A percentile compares a stretch with the other conserved stretches of the same genome.
Conservation (phyloP, 805 yeast genomes). For the Metschnikowia borealis region DNA sequence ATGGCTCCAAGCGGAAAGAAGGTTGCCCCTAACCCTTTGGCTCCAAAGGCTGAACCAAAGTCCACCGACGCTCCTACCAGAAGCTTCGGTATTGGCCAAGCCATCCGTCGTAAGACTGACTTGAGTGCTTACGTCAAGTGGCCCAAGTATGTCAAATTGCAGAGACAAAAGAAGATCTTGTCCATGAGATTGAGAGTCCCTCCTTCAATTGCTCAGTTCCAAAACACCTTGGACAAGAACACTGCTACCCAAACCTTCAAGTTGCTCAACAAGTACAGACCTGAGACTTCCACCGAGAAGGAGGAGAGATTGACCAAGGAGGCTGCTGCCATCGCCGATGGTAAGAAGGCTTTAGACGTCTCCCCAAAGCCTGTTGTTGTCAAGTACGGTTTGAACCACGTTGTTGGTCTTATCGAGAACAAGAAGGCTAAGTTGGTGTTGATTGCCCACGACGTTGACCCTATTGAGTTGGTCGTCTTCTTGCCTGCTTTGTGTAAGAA, state of each 20-base stretch:
- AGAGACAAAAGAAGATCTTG: conserved; percentile 98
- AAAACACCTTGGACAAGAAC: conserved; percentile 95
- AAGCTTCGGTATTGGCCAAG: conserved; percentile 96
- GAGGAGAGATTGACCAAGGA: conserved; percentile 98
- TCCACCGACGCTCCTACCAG: conserved; percentile 36
- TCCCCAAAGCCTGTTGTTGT: conserved; percentile 95
- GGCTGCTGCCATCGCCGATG: conserved; percentile 98
- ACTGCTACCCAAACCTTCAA: conserved; percentile 96
- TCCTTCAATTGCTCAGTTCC: conserved; percentile 97
- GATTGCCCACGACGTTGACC: conserved; percentile 99
- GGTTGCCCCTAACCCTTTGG: conserved; percentile 98
- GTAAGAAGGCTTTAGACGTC: conserved; percentile 94
- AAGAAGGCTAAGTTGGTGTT: conserved; percentile 96
- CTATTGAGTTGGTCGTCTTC: conserved; percentile 95
- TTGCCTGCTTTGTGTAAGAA: conserved; percentile 98
- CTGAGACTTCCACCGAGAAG: conserved; percentile 96
- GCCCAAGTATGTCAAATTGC: conserved; percentile 98
- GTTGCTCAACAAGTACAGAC: conserved; percentile 98
- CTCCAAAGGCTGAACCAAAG: conserved; percentile 51
- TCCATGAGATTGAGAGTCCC: conserved; percentile 97
- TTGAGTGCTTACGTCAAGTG: conserved; percentile 96
- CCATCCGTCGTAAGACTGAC: conserved; percentile 93
- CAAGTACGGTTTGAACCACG: conserved; percentile 99
- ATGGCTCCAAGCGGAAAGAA: conserved; percentile 57
- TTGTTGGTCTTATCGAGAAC: conserved; percentile 94